Base-by-base conservation (phyloP, 345 rosid species). In the Pelargonium nanum region DNA sequence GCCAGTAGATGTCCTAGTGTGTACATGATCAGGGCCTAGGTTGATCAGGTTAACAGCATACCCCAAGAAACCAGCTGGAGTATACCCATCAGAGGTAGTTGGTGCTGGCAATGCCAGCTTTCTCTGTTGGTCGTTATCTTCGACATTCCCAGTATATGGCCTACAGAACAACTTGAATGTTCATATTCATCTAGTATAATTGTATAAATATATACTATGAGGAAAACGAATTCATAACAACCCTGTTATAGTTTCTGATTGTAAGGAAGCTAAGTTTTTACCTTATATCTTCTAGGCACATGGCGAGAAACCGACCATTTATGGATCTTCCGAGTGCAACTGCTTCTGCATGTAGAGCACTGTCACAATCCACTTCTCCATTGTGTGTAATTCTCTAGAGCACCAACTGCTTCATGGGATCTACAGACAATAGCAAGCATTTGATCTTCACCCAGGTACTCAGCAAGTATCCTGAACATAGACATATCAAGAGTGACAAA, bases 31-130 rank as follows among this genome's bases (percentile, higher is more conserved):
- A 1, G n/a, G 5, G 25, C 59, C 80, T 56, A 84, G 2, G 22
- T 75, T 22, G 32, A 89, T 57, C 85, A 86, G 74, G 61, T 86
- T 89, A 22, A 83, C 94, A 0, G 86, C 96, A 64, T 83, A 81
- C 20, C 87, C 94, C 51, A 70, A 1, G 66, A 86, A 89, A 32
- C 91, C 94, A 0, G 64, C 67, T 24, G 84, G 72, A 5, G 25
- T 50, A 19, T 61, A 50, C 60, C 94, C 87, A 32, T 55, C 21
- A 4, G 75, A 74, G 19, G 74, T 53, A 2, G 3, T 34, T 15
- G 93, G 96, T 5, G 40, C 30, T 19, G 78, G 80, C 66, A 89
- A 58, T 32, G 45, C 61, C 57, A 89, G 69, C 68, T 65, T 79
- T 72, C 57, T 78, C 20, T 79, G 87, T 40, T 72, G 77, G 26